Evolutionary conservation across 140 eudicot species (phyloP).

Genomic region (Flaveria floridana): DNA sequence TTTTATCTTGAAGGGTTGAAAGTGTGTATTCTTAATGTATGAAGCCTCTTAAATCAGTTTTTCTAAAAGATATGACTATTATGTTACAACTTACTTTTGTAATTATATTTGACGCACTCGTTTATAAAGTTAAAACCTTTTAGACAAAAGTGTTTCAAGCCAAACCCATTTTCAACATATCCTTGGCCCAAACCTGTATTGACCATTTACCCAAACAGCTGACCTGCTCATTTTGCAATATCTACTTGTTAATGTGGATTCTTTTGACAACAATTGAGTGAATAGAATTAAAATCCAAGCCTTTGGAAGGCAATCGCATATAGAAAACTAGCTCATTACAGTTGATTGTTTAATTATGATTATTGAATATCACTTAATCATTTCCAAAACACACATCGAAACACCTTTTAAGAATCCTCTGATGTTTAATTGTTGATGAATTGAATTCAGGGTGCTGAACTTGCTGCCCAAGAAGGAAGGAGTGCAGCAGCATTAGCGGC

Average conservation of each 20-base stretch:
- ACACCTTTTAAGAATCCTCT: slow-evolving; percentile 2
- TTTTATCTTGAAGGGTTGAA: neutral
- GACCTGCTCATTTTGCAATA: neutral
- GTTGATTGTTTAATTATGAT: neutral
- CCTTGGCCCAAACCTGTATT: neutral
- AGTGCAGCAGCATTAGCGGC: slow-evolving; percentile 99
- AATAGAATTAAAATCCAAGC: no score
- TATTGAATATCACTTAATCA: neutral
- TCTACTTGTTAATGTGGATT: neutral
- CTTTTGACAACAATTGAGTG: no score
- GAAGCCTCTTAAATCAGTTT: neutral
- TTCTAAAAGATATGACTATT: neutral
- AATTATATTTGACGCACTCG: neutral
- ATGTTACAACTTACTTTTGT: neutral
- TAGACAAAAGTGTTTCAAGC: neutral
- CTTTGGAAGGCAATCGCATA: no score
- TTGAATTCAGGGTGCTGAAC: slow-evolving; percentile 80
- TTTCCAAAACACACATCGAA: no score
- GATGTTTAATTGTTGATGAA: slow-evolving; percentile 19
- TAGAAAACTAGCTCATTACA: neutral
- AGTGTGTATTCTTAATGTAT: neutral
- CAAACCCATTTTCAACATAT: neutral
- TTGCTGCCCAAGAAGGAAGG: slow-evolving; percentile 78
- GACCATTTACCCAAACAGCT: neutral
- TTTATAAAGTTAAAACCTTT: neutral